phyloP scores from a whole-genome alignment of 495 filamentous ascomycete genomes.

The Aspergillus avenaceus region DNA sequence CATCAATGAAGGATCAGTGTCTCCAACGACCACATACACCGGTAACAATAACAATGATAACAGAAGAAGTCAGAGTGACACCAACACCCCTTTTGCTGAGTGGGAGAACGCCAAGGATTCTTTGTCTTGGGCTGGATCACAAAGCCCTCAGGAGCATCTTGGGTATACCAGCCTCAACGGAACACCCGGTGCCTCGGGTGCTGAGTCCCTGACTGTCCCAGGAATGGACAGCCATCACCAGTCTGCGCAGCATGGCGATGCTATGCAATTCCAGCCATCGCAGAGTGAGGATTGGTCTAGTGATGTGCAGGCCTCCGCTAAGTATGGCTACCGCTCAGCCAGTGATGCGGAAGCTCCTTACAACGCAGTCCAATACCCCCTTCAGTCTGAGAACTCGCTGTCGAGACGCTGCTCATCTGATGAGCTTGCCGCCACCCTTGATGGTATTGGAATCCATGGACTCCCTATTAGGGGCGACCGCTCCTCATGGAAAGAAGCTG shows the following conservation, averaged over 20 bases:
- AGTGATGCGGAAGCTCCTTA: slow-evolving; percentile 26
- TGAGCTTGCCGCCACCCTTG: slow-evolving; percentile 34
- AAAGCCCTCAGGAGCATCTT: slow-evolving; percentile 26
- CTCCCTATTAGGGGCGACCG: slow-evolving; percentile 22
- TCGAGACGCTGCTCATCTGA: slow-evolving; percentile 39
- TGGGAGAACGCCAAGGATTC: slow-evolving; percentile 31
- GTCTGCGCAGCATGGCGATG: neutral
- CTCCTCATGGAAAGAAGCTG: slow-evolving; percentile 34
- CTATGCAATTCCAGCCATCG: slow-evolving; percentile 9
- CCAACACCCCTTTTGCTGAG: slow-evolving; percentile 26
- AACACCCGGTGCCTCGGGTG: slow-evolving; percentile 6
- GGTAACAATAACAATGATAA: slow-evolving; percentile 9
- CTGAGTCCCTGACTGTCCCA: slow-evolving; percentile 21
- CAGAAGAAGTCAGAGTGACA: slow-evolving; percentile 9
- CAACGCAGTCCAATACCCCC: slow-evolving; percentile 30
- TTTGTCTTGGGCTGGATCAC: slow-evolving; percentile 30
- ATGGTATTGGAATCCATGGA: slow-evolving; percentile 39
- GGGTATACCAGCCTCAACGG: slow-evolving; percentile 19
- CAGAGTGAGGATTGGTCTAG: slow-evolving; percentile 28
- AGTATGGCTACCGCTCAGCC: slow-evolving; percentile 18
- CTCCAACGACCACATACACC: slow-evolving; percentile 30
- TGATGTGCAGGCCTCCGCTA: slow-evolving; percentile 17
- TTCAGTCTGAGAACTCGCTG: slow-evolving; percentile 33
- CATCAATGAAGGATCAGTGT: slow-evolving; percentile 22
- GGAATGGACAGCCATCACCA: slow-evolving; percentile 12